Percentiles rank a stretch among this genome's conserved stretches.
Evolutionary conservation across 2,329 filamentous ascomycete species (phyloP).

Genomic region (Mollisiaceae sp.): DNA sequence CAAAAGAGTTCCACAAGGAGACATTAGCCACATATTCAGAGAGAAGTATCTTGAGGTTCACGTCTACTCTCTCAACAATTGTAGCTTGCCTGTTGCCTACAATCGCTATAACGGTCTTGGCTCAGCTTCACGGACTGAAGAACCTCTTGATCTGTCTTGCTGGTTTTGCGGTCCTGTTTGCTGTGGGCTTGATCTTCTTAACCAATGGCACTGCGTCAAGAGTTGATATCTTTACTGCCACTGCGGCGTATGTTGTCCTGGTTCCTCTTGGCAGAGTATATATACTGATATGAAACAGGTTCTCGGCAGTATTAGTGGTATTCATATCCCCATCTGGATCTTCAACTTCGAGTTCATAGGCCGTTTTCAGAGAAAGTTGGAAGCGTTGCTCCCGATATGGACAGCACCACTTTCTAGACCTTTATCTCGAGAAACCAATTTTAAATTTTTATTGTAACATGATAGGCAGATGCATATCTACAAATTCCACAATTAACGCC

Average conservation of each 20-base stretch:
- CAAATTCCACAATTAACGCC: no score
- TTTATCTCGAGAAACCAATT: no score
- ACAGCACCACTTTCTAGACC: no score
- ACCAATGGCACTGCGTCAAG: constrained; percentile 11
- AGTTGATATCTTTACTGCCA: constrained; percentile 25
- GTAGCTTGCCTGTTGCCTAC: constrained; percentile 22
- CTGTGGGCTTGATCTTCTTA: constrained; percentile 20
- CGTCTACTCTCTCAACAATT: constrained; percentile 15
- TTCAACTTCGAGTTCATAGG: no score
- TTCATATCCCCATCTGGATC: not conserved
- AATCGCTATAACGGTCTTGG: constrained; percentile 19
- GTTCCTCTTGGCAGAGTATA: not conserved
- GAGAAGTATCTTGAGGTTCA: constrained; percentile 13
- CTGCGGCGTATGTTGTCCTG: constrained; percentile 17
- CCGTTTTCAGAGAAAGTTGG: no score
- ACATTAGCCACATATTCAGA: not conserved
- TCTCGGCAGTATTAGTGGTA: constrained; percentile 15
- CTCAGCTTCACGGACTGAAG: constrained; percentile 9
- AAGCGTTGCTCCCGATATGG: no score
- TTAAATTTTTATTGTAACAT: no score
- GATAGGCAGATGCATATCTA: no score
- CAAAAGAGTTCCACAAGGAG: not conserved
- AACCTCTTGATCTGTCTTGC: constrained; percentile 16
- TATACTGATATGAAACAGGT: constrained; percentile 1
- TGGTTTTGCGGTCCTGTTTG: constrained; percentile 20